Conservation (phyloP, 2,329 filamentous ascomycete genomes). For the Cytospora chrysosperma region DNA sequence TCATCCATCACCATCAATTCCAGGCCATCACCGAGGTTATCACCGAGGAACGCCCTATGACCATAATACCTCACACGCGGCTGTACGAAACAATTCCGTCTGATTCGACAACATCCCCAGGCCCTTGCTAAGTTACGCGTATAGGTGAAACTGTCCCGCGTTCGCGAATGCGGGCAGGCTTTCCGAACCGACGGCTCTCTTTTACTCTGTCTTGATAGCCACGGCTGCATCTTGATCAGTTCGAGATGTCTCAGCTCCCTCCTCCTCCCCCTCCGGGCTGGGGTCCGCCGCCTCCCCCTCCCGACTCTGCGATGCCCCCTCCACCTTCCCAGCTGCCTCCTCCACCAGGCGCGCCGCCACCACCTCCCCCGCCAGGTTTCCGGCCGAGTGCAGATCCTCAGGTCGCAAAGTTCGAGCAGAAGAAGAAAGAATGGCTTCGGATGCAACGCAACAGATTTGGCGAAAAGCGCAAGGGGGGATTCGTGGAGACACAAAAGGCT, state of each 20-base stretch:
- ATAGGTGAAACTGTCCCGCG: conserved; percentile 25
- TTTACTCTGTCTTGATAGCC: conserved; percentile 8
- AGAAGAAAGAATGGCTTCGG: conserved; percentile 98
- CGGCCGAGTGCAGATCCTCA: conserved; percentile 78
- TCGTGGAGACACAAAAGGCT: conserved; percentile 96
- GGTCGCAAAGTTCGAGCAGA: conserved; percentile 92
- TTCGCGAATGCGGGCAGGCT: conserved; percentile 21
- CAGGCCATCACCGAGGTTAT: conserved; percentile 3
- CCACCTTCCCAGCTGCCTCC: conserved; percentile 57
- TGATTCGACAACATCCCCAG: conserved; percentile 2
- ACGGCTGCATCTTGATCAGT: conserved; percentile 12
- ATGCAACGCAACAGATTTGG: conserved; percentile 89
- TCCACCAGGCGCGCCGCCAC: conserved; percentile 53
- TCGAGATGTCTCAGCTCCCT: conserved; percentile 50
- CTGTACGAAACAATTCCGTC: conserved; percentile 15
- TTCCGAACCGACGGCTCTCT: conserved; percentile 20
- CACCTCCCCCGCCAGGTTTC: conserved; percentile 84
- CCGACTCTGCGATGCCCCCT: conserved; percentile 56
- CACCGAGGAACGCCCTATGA: conserved; percentile 7
- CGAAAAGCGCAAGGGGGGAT: conserved; percentile 94
- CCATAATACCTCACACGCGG: not conserved
- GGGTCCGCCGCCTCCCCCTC: conserved; percentile 48
- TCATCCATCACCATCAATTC: conserved; percentile 4
- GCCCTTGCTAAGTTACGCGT: conserved; percentile 20
- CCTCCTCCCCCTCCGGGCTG: conserved; percentile 59